Conservation (phyloP, 768 basidiomycete genomes). For the Hygrocybe punicea region DNA sequence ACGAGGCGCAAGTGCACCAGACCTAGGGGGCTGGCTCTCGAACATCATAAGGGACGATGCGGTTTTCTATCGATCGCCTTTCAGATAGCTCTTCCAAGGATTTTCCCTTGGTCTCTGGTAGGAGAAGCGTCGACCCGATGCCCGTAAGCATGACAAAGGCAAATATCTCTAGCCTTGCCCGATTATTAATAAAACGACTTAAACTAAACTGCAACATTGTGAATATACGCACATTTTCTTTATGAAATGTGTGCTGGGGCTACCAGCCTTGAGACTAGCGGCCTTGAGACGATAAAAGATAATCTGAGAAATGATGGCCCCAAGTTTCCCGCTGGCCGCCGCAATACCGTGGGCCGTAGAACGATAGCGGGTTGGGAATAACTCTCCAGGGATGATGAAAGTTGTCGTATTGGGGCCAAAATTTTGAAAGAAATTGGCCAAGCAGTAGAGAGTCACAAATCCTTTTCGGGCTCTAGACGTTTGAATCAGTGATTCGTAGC, state of each 20-base stretch:
- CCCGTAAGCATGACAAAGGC: conserved; percentile 65
- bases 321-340: conserved; percentile 60
- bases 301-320: conserved; percentile 60
- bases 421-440: conserved; percentile 67
- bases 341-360: conserved; percentile 62
- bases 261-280: no score
- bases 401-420: conserved; percentile 63
- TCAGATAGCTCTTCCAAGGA: conserved; percentile 51
- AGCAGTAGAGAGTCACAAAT: conserved; percentile 59
- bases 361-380: conserved; percentile 66
- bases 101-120: conserved; percentile 55
- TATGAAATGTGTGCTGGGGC: conserved; percentile 38
- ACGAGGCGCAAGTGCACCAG: no score
- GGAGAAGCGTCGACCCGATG: conserved; percentile 54
- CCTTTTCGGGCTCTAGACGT: conserved; percentile 30
- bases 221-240: conserved; percentile 19
- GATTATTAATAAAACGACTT: background rate
- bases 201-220: background rate
- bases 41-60: background rate
- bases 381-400: conserved; percentile 60
- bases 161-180: conserved; percentile 51
- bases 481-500: conserved; percentile 40
- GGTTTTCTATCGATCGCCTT: background rate
- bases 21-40: background rate
- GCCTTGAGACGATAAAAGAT: conserved; percentile 42